Percentiles rank a stretch among this genome's conserved stretches.
phyloP scores from a whole-genome alignment of 2,329 filamentous ascomycete genomes.

The Westerdykella sp. region DNA sequence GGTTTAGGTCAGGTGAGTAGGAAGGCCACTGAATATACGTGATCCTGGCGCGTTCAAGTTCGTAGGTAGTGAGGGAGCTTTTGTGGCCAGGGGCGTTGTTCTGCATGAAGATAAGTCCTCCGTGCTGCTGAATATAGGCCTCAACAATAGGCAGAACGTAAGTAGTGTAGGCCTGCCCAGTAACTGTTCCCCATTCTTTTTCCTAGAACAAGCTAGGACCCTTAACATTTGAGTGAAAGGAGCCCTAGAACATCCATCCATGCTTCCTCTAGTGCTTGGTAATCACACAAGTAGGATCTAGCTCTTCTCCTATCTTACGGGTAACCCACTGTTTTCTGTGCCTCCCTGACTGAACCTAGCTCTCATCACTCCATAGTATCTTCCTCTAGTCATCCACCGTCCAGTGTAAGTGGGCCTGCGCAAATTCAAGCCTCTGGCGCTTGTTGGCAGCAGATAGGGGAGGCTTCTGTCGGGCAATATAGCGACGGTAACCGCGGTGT shows the following conservation, averaged over 20 bases:
- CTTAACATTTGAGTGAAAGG: conserved; percentile 1
- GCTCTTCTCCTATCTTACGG: not conserved
- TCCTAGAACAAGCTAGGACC: conserved; percentile 7
- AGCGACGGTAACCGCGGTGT: not conserved
- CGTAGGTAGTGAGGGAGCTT: not conserved
- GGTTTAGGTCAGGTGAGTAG: conserved; percentile 7
- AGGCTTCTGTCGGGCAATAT: not conserved
- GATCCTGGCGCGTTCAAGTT: conserved; percentile 1
- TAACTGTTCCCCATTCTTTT: conserved; percentile 8
- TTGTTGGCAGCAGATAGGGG: not conserved
- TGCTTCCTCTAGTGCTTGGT: not conserved
- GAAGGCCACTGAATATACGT: conserved; percentile 2
- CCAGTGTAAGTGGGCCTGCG: conserved; percentile 1
- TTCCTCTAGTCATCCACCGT: conserved; percentile 1
- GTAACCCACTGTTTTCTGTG: conserved; percentile 3
- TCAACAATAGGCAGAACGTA: conserved; percentile 6
- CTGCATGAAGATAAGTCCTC: conserved; percentile 5
- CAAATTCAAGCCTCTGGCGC: not conserved
- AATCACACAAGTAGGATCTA: not conserved
- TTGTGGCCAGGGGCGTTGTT: conserved; percentile 4
- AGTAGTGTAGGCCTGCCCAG: conserved; percentile 4
- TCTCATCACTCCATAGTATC: conserved; percentile 3
- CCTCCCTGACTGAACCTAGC: conserved; percentile 1
- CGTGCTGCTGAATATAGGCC: conserved; percentile 3
- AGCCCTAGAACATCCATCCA: conserved; percentile 2